phyloP scores from a whole-genome alignment of 305 asterid species.

The Fraxinus sp. region DNA sequence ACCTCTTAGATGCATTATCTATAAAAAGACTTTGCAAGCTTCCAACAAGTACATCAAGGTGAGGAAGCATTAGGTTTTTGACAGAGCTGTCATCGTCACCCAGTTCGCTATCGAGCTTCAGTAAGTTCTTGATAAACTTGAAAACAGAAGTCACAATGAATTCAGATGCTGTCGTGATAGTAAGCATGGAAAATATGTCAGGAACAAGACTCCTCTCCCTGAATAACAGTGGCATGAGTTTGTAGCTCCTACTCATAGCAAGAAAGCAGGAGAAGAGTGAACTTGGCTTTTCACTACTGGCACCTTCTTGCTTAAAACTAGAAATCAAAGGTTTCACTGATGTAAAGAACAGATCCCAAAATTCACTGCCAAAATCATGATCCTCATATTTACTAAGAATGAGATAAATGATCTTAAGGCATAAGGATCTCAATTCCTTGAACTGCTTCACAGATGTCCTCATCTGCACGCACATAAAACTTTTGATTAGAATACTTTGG shows the following conservation, averaged over 20 bases:
- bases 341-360: conserved; percentile 77
- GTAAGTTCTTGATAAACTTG: conserved; percentile 74
- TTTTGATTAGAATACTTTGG: conserved; percentile 18
- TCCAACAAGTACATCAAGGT: conserved; percentile 61
- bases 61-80: conserved; percentile 61
- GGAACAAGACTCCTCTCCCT: conserved; percentile 76
- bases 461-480: conserved; percentile 51
- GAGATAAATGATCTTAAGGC: conserved; percentile 67
- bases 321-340: conserved; percentile 66
- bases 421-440: conserved; percentile 85
- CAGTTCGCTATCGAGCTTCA: conserved; percentile 71
- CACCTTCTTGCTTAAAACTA: conserved; percentile 79
- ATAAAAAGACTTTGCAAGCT: conserved; percentile 64
- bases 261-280: conserved; percentile 88
- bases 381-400: conserved; percentile 63
- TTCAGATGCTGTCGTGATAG: conserved; percentile 70
- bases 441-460: conserved; percentile 58
- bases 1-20: conserved; percentile 61
- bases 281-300: conserved; percentile 85
- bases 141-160: conserved; percentile 62
- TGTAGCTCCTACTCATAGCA: conserved; percentile 86
- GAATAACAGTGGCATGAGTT: conserved; percentile 60
- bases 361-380: conserved; percentile 63
- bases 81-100: conserved; percentile 44
- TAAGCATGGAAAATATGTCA: conserved; percentile 75